Conservation (phyloP, 192 early-diverging fungal genomes). For the Chytriomyces sp. region DNA sequence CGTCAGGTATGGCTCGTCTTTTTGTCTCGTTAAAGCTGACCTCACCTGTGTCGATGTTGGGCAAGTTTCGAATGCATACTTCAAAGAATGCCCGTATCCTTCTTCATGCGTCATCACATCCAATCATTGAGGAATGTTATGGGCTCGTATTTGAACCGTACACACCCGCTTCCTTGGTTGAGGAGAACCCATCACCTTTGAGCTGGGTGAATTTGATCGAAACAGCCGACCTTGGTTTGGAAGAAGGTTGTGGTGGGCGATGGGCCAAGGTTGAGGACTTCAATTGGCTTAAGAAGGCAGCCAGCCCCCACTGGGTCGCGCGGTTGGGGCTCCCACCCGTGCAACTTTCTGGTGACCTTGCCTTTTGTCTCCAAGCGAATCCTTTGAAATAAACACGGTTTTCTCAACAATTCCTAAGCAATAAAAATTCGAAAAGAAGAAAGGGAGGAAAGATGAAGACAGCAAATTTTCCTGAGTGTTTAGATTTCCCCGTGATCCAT, state of each 20-base stretch:
- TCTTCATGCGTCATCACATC: conserved; percentile 73
- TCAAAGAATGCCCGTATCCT: conserved; percentile 64
- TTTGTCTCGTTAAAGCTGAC: conserved; percentile 11
- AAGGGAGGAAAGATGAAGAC: too few relatives aligned
- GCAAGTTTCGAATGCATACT: conserved; percentile 81
- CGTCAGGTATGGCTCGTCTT: conserved; percentile 66
- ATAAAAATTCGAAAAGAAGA: too few relatives aligned
- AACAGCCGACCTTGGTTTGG: conserved; percentile 12
- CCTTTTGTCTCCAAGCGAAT: too few relatives aligned
- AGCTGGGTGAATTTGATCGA: conserved; percentile 32
- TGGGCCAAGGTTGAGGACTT: conserved; percentile 83
- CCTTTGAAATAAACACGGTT: too few relatives aligned
- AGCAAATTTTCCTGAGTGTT: too few relatives aligned
- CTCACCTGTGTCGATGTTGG: conserved; percentile 2
- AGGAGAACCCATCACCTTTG: conserved; percentile 9
- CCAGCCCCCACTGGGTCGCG: conserved; percentile 74
- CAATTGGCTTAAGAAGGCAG: conserved; percentile 82
- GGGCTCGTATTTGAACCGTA: conserved; percentile 71
- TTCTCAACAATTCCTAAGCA: too few relatives aligned
- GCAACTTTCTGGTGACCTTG: too few relatives aligned
- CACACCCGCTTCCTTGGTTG: neutral
- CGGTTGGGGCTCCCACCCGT: neutral
- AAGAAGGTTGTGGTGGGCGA: conserved; percentile 43
- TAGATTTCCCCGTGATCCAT: conserved; percentile 27
- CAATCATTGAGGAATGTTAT: conserved; percentile 84